A percentile compares a stretch with the other conserved stretches of the same genome.
These are phyloP conservation scores for Hypomontagnella monticulosa DNA, from an alignment of 495 filamentous ascomycete genomes.

Conservation along the genomic window DNA sequence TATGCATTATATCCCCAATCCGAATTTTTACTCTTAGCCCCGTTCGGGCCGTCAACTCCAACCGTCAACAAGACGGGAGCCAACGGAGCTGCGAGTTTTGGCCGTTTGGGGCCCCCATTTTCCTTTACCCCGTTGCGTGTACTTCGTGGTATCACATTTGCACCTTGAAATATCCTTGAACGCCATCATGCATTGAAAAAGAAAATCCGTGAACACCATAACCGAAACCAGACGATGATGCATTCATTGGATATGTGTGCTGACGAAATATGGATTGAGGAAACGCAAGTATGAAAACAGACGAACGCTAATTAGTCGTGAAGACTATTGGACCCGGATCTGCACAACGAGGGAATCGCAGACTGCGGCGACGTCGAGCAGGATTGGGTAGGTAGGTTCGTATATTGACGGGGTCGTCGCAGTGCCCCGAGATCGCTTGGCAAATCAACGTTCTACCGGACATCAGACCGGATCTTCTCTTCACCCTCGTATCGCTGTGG, in stretches of 20 bases:
- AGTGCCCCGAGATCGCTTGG: not conserved
- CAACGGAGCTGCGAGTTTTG: not conserved
- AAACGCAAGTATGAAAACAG: constrained; percentile 9
- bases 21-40: constrained; percentile 4
- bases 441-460: not conserved
- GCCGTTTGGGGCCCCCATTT: constrained; percentile 6
- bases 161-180: constrained; percentile 20
- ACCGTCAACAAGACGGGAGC: not conserved
- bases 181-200: constrained; percentile 34
- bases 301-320: not conserved
- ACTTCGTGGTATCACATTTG: constrained; percentile 38
- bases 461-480: not conserved
- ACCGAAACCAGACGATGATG: constrained; percentile 17
- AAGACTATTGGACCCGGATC: constrained; percentile 6
- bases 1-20: constrained; percentile 30
- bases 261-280: constrained; percentile 13
- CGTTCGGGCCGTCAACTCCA: not conserved
- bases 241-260: constrained; percentile 15
- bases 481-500: constrained; percentile 51
- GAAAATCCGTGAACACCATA: constrained; percentile 31
- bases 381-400: not conserved
- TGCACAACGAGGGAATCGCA: not conserved
- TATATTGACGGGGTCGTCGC: too few species aligned
- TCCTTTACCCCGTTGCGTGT: constrained; percentile 37
- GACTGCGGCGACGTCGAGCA: not conserved